Percentiles rank a stretch among this genome's conserved stretches.
Evolutionary conservation across 164 flowering plant genomes (phyloP).

Genomic region (Euptelea pleiosperma): DNA sequence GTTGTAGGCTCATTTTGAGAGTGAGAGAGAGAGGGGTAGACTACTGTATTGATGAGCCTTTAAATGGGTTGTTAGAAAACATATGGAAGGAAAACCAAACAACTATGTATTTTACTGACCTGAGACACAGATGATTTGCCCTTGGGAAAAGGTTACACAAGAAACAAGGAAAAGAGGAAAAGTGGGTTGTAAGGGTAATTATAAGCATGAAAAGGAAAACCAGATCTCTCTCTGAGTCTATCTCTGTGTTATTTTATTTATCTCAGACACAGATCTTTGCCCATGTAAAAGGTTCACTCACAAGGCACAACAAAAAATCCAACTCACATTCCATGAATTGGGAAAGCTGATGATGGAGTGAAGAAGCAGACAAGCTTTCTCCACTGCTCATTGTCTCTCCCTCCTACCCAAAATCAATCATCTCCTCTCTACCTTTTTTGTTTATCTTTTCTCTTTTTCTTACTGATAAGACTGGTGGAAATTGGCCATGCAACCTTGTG

Average conservation of each 20-base stretch:
- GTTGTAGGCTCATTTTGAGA: no score
- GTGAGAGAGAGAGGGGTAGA: no score
- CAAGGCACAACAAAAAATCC: not conserved
- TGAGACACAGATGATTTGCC: no score
- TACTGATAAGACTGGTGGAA: not conserved
- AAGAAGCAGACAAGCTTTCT: conserved; percentile 4
- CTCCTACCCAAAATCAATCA: not conserved
- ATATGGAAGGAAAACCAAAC: no score
- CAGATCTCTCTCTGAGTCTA: no score
- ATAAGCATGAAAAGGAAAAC: no score
- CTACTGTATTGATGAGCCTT: not conserved
- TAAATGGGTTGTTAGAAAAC: not conserved
- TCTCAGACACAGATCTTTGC: conserved; percentile 5
- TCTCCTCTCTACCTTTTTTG: not conserved
- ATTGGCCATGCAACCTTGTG: conserved; percentile 10
- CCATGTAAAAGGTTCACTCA: no score
- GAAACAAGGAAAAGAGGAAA: no score
- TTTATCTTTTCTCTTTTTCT: not conserved
- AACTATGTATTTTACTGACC: not conserved
- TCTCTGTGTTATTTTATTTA: no score
- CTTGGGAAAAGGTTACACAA: no score
- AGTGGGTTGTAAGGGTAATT: no score
- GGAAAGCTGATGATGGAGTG: not conserved
- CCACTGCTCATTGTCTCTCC: not conserved
- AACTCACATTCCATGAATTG: not conserved